Percentiles rank a stretch among this genome's conserved stretches.
Evolutionary conservation across 73 alveolate genomes (phyloP).

Genomic region (Paramecium octaurelia): DNA sequence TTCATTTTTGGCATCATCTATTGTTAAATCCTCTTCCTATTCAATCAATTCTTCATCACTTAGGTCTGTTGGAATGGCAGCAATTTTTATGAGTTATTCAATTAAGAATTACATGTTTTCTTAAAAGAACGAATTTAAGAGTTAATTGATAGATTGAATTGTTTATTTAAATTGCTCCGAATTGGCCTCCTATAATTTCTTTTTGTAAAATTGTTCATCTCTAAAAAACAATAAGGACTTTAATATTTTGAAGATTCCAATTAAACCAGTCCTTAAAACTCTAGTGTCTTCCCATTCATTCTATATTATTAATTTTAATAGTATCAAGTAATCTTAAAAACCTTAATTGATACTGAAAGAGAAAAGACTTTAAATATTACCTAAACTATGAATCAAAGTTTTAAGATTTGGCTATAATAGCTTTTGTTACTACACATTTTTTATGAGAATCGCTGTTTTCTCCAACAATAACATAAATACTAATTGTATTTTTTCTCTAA

Average conservation of each 20-base stretch:
- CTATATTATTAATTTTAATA: not conserved
- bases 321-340: not conserved
- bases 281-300: slow-evolving; percentile 12
- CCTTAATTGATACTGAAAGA: not conserved
- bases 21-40: not conserved
- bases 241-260: not conserved
- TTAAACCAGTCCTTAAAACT: not conserved
- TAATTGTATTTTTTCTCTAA: not conserved
- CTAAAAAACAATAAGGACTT: not conserved
- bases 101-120: not conserved
- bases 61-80: not conserved
- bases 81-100: not conserved
- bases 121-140: not conserved
- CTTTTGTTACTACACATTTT: not conserved
- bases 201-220: not conserved
- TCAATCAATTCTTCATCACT: slow-evolving; percentile 37
- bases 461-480: not conserved
- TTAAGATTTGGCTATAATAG: not conserved
- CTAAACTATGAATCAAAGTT: not conserved
- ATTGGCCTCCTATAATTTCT: not conserved
- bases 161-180: not conserved
- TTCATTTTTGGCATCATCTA: slow-evolving; percentile 15
- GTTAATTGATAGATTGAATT: not conserved
- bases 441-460: not conserved
- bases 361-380: not conserved